A percentile compares a stretch with the other conserved stretches of the same genome.
These are phyloP conservation scores for Termitomyces sp. DNA, from an alignment of 768 basidiomycete species.

Conservation along the genomic window DNA sequence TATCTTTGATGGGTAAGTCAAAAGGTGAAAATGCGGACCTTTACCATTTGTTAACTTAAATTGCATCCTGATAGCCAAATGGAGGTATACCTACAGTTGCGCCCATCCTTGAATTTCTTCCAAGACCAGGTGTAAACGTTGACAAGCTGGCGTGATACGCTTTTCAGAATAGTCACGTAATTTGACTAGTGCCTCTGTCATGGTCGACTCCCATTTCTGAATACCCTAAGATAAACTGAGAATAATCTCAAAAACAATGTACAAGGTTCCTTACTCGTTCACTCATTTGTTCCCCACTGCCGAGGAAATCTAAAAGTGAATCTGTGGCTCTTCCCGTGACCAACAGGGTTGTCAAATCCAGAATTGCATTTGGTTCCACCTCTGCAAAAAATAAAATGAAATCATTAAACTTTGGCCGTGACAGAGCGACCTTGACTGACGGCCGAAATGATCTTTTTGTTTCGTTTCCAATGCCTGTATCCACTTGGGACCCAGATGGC, in stretches of 20 bases:
- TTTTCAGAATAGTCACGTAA: slow-evolving; percentile 71
- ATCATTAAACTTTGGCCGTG: background rate
- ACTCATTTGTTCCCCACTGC: slow-evolving; percentile 74
- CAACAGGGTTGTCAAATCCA: slow-evolving; percentile 67
- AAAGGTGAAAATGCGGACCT: slow-evolving; percentile 58
- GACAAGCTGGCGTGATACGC: slow-evolving; percentile 65
- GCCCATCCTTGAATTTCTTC: slow-evolving; percentile 81
- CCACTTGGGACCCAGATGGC: slow-evolving; percentile 72
- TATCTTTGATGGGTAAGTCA: slow-evolving; percentile 43
- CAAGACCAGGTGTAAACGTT: slow-evolving; percentile 69
- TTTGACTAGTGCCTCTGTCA: slow-evolving; percentile 64
- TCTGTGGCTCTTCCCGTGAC: slow-evolving; percentile 70
- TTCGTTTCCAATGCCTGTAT: slow-evolving; percentile 55
- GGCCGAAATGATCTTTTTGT: slow-evolving; percentile 60
- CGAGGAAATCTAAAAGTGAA: slow-evolving; percentile 65
- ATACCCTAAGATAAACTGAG: slow-evolving; percentile 44
- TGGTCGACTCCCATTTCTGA: slow-evolving; percentile 76
- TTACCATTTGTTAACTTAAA: slow-evolving; percentile 11
- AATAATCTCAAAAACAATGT: slow-evolving; percentile 18
- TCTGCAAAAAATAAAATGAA: slow-evolving; percentile 30
- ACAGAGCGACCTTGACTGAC: slow-evolving; percentile 32
- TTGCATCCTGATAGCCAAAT: slow-evolving; percentile 2
- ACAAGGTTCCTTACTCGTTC: slow-evolving; percentile 52
- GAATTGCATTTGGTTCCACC: slow-evolving; percentile 52
- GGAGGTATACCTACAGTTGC: slow-evolving; percentile 40